These are phyloP conservation scores for Acanthamoeba polyphaga DNA, from an alignment of 208 protist genomes.

Conservation along the genomic window DNA sequence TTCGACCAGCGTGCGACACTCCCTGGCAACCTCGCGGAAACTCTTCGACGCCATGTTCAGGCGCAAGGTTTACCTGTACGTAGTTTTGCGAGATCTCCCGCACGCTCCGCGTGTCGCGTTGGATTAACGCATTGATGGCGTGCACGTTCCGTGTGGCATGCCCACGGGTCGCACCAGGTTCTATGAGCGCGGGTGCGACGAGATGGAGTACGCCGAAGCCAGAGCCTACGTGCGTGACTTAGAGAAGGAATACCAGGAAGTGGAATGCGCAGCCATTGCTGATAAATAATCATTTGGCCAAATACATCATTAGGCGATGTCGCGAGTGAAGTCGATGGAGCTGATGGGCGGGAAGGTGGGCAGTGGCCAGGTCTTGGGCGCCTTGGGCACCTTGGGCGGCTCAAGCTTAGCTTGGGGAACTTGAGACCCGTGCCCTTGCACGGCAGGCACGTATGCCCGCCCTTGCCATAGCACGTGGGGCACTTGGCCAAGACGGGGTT, in stretches of 20 bases:
- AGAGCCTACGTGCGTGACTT: not conserved
- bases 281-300: no score
- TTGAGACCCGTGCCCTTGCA: constrained; percentile 54
- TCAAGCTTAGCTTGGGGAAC: not conserved
- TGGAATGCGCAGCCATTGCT: no score
- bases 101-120: no score
- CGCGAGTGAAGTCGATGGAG: constrained; percentile 17
- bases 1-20: not conserved
- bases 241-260: not conserved
- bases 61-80: not conserved
- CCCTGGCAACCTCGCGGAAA: not conserved
- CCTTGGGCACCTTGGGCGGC: not conserved
- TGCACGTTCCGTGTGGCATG: not conserved
- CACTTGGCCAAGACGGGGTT: not conserved
- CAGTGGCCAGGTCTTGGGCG: not conserved
- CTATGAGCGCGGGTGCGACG: not conserved
- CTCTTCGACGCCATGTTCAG: not conserved
- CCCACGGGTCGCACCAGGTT: not conserved
- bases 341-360: constrained; percentile 45
- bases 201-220: not conserved
- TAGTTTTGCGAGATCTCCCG: no score
- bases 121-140: no score
- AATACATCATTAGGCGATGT: not conserved
- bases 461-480: constrained; percentile 1
- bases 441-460: not conserved